phyloP scores from a whole-genome alignment of 2,329 filamentous ascomycete species.

The Penicillium janthinellum region DNA sequence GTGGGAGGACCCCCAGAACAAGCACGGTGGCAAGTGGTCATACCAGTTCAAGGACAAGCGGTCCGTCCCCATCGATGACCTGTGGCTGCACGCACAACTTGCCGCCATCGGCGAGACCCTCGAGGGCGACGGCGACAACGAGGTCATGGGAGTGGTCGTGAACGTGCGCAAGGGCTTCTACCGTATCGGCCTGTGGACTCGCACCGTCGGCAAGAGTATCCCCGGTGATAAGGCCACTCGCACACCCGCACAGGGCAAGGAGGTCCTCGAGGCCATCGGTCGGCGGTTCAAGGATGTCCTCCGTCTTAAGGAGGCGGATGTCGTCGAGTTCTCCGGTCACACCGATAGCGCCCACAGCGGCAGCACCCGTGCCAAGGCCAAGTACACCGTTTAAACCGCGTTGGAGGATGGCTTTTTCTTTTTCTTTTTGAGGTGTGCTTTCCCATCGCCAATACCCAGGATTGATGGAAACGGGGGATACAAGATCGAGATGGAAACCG shows the following conservation, averaged over 20 bases:
- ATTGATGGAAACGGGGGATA: conserved; percentile 11
- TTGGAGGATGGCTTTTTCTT: neutral
- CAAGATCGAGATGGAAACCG: neutral
- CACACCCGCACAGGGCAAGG: conserved; percentile 77
- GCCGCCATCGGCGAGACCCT: conserved; percentile 96
- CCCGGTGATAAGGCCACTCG: conserved; percentile 75
- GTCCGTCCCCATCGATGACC: conserved; percentile 84
- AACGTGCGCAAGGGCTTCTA: conserved; percentile 99
- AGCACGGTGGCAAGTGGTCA: conserved; percentile 98
- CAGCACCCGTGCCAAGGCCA: conserved; percentile 93
- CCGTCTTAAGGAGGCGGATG: conserved; percentile 72
- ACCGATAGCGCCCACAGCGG: conserved; percentile 90
- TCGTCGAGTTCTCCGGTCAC: conserved; percentile 94
- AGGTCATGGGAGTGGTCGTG: conserved; percentile 99
- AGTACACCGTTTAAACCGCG: conserved; percentile 72
- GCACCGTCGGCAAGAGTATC: conserved; percentile 84
- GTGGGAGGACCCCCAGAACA: conserved; percentile 98
- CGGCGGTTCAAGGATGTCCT: conserved; percentile 90
- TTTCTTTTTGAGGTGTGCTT: neutral
- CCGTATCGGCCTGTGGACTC: conserved; percentile 96
- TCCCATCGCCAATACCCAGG: conserved; percentile 5
- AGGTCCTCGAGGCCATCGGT: conserved; percentile 82
- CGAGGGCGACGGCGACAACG: conserved; percentile 87
- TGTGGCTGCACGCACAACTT: conserved; percentile 97
- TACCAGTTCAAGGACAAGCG: conserved; percentile 98